Percentiles rank a stretch among this genome's conserved stretches.
Conservation (phyloP, 176 grass and related monocot species). For the Raddia distichophylla region DNA sequence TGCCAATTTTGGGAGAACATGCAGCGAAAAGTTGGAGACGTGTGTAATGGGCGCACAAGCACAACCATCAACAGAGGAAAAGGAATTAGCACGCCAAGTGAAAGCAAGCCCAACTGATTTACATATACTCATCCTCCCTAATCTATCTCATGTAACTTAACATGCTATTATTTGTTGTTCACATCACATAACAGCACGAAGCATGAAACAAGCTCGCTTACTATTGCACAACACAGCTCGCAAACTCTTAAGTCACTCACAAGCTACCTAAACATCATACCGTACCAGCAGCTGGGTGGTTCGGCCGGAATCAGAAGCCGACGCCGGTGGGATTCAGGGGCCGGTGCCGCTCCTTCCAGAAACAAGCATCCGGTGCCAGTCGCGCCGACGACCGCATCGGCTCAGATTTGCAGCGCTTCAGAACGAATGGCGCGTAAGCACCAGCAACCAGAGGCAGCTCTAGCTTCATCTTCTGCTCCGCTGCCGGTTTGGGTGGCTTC, state of each 20-base stretch:
- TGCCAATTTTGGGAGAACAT: too few species aligned
- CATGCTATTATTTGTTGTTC: constrained; percentile 54
- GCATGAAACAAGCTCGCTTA: constrained; percentile 47
- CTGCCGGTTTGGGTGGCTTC: constrained; percentile 14
- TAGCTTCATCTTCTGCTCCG: constrained; percentile 62
- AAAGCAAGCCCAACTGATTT: constrained; percentile 46
- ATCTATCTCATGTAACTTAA: constrained; percentile 49
- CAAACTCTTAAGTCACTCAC: constrained; percentile 41
- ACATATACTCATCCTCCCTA: constrained; percentile 44
- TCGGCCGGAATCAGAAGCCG: constrained; percentile 62
- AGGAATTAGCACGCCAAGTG: constrained; percentile 7
- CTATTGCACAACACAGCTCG: constrained; percentile 48
- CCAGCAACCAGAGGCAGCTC: constrained; percentile 32
- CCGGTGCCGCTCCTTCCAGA: constrained; percentile 94
- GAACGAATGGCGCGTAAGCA: constrained; percentile 67
- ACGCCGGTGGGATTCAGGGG: constrained; percentile 74
- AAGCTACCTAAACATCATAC: constrained; percentile 41
- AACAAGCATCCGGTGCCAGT: constrained; percentile 77
- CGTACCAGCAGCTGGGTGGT: constrained; percentile 21
- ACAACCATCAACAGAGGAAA: neutral
- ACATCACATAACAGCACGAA: constrained; percentile 64
- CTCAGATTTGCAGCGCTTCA: constrained; percentile 95
- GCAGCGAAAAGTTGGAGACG: too few species aligned
- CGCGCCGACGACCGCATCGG: constrained; percentile 73
- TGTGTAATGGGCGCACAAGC: too few species aligned